phyloP scores from a whole-genome alignment of 805 yeast species.

The Ogataea henricii region DNA sequence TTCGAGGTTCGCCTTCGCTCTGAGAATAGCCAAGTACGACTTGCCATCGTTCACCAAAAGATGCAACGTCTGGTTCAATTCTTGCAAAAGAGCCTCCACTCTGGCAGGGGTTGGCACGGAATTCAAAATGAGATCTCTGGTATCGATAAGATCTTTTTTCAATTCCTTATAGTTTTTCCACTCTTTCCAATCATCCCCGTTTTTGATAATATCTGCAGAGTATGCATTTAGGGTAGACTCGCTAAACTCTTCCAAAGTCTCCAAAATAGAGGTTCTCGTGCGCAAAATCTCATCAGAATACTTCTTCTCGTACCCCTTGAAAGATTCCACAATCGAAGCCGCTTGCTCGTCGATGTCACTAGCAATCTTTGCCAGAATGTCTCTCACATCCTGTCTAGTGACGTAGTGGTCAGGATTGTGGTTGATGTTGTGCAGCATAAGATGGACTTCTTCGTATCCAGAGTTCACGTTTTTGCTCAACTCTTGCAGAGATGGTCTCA shows the following conservation, averaged over 20 bases:
- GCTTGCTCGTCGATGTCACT: slow-evolving; percentile 33
- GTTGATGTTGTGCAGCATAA: slow-evolving; percentile 29
- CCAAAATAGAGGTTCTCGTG: slow-evolving; percentile 51
- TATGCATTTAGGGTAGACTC: slow-evolving; percentile 67
- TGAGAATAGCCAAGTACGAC: slow-evolving; percentile 55
- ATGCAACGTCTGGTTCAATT: slow-evolving; percentile 47
- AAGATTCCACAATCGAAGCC: slow-evolving; percentile 34
- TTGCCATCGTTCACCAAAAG: slow-evolving; percentile 60
- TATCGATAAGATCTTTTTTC: slow-evolving; percentile 54
- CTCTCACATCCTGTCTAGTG: slow-evolving; percentile 51
- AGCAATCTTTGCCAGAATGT: slow-evolving; percentile 38
- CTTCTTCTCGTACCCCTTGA: slow-evolving; percentile 33
- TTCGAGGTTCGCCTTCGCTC: slow-evolving; percentile 59
- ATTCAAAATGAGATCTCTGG: slow-evolving; percentile 53
- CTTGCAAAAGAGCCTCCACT: slow-evolving; percentile 36
- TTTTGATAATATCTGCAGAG: slow-evolving; percentile 55
- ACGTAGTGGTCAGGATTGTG: slow-evolving; percentile 34
- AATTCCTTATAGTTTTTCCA: slow-evolving; percentile 64
- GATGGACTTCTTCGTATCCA: slow-evolving; percentile 33
- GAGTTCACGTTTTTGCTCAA: slow-evolving; percentile 31
- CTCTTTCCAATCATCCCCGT: slow-evolving; percentile 47
- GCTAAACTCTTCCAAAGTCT: slow-evolving; percentile 72
- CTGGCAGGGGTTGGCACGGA: slow-evolving; percentile 34
- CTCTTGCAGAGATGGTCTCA: slow-evolving; percentile 39
- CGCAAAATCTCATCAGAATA: slow-evolving; percentile 35